Evolutionary conservation across 768 basidiomycete species (phyloP).

Genomic region (Russula dissimulans): DNA sequence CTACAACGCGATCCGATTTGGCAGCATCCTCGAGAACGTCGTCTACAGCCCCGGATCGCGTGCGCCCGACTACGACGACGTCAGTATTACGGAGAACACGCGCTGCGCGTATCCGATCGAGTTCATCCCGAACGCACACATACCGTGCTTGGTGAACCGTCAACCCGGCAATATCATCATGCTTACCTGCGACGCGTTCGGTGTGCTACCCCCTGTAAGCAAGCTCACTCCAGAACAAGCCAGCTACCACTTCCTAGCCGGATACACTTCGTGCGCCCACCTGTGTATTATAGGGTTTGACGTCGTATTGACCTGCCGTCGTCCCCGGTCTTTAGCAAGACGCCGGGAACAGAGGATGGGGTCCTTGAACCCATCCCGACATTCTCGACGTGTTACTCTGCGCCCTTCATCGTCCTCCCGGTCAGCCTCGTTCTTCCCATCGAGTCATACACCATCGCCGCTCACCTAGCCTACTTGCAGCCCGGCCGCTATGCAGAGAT

Average conservation of each 20-base stretch:
- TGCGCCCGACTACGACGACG: slow-evolving; percentile 88
- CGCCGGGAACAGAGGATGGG: slow-evolving; percentile 97
- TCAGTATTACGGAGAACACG: slow-evolving; percentile 97
- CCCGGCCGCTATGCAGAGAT: slow-evolving; percentile 94
- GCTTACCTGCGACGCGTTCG: slow-evolving; percentile 97
- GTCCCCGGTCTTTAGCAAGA: slow-evolving; percentile 51
- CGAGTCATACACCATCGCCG: not conserved
- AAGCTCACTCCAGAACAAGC: slow-evolving; percentile 91
- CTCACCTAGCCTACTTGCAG: slow-evolving; percentile 27
- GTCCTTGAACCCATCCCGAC: slow-evolving; percentile 97
- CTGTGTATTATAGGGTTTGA: not conserved
- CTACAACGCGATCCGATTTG: slow-evolving; percentile 88
- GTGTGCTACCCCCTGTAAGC: slow-evolving; percentile 93
- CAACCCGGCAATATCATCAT: slow-evolving; percentile 95
- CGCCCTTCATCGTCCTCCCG: slow-evolving; percentile 98
- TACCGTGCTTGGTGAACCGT: slow-evolving; percentile 78
- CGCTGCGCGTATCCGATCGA: slow-evolving; percentile 99
- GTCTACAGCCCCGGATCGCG: slow-evolving; percentile 85
- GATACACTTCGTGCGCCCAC: slow-evolving; percentile 76
- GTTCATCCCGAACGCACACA: slow-evolving; percentile 88
- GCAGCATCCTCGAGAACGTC: slow-evolving; percentile 97
- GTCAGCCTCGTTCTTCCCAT: slow-evolving; percentile 31
- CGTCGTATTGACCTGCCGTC: not conserved
- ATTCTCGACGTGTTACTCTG: slow-evolving; percentile 98
- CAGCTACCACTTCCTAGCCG: slow-evolving; percentile 94